Conservation (phyloP, 2,329 filamentous ascomycete species). For the Epichloe sp. region DNA sequence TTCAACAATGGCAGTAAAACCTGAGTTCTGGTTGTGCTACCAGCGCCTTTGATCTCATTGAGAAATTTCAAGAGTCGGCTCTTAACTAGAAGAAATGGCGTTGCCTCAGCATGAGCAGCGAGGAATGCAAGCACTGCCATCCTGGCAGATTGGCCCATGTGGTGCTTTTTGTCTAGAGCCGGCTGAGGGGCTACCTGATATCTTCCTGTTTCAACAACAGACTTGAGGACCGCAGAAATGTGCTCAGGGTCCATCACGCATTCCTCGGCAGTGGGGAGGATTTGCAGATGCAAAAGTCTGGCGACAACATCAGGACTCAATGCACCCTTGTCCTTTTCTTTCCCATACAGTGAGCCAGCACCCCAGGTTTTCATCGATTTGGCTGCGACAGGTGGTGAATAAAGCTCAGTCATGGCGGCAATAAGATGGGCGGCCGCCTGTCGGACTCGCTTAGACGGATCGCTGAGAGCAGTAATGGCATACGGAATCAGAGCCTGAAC, state of each 20-base stretch:
- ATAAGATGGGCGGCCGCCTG: conserved; percentile 59
- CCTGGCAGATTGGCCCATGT: conserved; percentile 47
- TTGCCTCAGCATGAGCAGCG: conserved; percentile 55
- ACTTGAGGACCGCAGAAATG: conserved; percentile 47
- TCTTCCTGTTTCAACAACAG: conserved; percentile 27
- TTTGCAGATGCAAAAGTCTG: conserved; percentile 49
- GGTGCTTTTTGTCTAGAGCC: conserved; percentile 36
- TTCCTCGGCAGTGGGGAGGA: conserved; percentile 73
- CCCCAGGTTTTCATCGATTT: conserved; percentile 44
- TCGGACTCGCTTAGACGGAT: conserved; percentile 63
- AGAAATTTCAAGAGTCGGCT: conserved; percentile 57
- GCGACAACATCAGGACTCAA: conserved; percentile 43
- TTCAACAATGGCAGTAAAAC: conserved; percentile 63
- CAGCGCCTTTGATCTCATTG: conserved; percentile 59
- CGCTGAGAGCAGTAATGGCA: conserved; percentile 58
- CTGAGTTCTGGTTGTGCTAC: conserved; percentile 55
- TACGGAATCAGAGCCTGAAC: conserved; percentile 78
- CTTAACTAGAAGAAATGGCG: conserved; percentile 59
- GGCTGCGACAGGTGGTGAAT: conserved; percentile 21
- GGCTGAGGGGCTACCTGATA: conserved; percentile 20
- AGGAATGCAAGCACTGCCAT: conserved; percentile 58
- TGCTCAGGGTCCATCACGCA: conserved; percentile 68
- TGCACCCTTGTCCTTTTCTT: conserved; percentile 32
- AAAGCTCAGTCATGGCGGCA: conserved; percentile 38
- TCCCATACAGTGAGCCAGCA: conserved; percentile 51